phyloP scores from a whole-genome alignment of 2,329 filamentous ascomycete genomes.

The Coccinonectria pachysandricola region DNA sequence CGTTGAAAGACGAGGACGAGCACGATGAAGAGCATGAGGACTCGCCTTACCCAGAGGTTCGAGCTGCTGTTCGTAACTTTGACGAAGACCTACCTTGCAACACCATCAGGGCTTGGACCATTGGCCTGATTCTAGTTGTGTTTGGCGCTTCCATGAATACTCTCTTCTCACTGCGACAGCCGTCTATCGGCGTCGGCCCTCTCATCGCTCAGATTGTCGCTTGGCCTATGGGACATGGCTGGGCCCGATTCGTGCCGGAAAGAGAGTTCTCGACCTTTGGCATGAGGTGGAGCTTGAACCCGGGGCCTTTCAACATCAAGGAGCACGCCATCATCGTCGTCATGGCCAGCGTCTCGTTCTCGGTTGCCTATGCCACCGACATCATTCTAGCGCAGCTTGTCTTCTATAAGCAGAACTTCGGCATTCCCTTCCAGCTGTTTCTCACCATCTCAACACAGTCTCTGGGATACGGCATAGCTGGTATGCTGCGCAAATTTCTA shows the following conservation, averaged over 20 bases:
- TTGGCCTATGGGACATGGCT: conserved; percentile 52
- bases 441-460: conserved; percentile 60
- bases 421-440: conserved; percentile 54
- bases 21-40: conserved; percentile 28
- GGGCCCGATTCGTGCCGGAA: conserved; percentile 45
- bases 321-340: conserved; percentile 59
- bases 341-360: conserved; percentile 63
- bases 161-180: conserved; percentile 51
- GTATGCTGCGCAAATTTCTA: conserved; percentile 55
- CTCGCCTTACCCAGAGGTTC: conserved; percentile 57
- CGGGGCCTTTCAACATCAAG: conserved; percentile 60
- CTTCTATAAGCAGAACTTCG: conserved; percentile 63
- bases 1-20: conserved; percentile 17
- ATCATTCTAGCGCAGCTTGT: conserved; percentile 60
- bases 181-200: conserved; percentile 49
- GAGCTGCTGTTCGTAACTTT: conserved; percentile 53
- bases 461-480: conserved; percentile 58
- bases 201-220: conserved; percentile 55
- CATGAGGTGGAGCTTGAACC: conserved; percentile 47
- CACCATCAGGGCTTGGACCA: conserved; percentile 54
- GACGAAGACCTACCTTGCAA: conserved; percentile 57
- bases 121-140: conserved; percentile 46
- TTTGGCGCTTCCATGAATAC: conserved; percentile 53
- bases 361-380: conserved; percentile 61
- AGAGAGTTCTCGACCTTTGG: conserved; percentile 43